Conservation (phyloP, 2,329 filamentous ascomycete species). For the Penicillium freii region DNA sequence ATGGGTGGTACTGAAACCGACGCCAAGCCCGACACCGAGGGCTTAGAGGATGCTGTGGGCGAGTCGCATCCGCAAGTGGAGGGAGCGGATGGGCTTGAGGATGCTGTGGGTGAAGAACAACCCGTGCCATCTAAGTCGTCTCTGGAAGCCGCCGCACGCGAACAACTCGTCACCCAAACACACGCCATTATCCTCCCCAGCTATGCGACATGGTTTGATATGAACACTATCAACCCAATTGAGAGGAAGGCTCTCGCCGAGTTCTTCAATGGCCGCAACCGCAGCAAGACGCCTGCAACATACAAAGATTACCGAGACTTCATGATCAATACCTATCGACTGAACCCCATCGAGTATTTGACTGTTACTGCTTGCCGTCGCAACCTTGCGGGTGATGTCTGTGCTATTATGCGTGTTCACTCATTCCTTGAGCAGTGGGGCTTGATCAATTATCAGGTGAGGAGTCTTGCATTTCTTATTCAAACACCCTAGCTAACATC, state of each 20-base stretch:
- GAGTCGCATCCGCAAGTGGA: constrained; percentile 47
- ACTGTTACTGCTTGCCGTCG: constrained; percentile 94
- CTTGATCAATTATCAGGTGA: constrained; percentile 96
- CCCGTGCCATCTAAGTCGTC: constrained; percentile 72
- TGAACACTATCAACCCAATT: constrained; percentile 85
- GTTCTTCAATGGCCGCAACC: constrained; percentile 97
- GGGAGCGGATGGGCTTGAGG: constrained; percentile 32
- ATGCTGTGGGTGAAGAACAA: constrained; percentile 51
- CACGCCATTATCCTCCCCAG: constrained; percentile 95
- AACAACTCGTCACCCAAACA: constrained; percentile 88
- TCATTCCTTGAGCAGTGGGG: constrained; percentile 98
- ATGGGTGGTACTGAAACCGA: constrained; percentile 65
- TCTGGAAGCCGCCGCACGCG: constrained; percentile 80
- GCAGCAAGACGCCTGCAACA: constrained; percentile 93
- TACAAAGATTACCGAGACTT: constrained; percentile 99
- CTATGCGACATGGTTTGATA: constrained; percentile 99
- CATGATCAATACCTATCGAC: constrained; percentile 98
- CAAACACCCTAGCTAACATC: constrained; percentile 29
- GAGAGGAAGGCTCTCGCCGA: constrained; percentile 94
- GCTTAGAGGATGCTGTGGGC: constrained; percentile 48
- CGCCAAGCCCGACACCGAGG: constrained; percentile 47
- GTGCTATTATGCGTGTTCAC: constrained; percentile 98
- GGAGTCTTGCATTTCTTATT: constrained; percentile 11
- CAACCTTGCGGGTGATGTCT: constrained; percentile 95
- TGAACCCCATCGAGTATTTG: constrained; percentile 93